These are phyloP conservation scores for Kodamaea suecica DNA, from an alignment of 1,139 yeast genomes.

Conservation along the genomic window DNA sequence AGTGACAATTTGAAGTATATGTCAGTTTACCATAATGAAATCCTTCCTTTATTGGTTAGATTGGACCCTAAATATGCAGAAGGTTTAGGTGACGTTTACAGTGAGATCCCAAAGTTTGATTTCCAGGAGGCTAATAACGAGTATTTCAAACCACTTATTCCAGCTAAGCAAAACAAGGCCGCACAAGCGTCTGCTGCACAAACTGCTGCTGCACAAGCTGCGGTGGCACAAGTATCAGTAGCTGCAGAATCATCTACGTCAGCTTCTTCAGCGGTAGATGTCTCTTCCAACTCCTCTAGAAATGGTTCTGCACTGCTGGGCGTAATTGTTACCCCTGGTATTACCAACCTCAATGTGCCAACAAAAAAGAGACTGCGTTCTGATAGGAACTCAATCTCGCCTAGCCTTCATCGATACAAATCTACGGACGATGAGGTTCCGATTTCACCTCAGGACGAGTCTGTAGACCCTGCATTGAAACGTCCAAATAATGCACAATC, in stretches of 20 bases:
- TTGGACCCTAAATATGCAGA: conserved; percentile 30
- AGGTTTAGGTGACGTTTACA: conserved; percentile 31
- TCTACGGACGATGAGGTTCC: conserved; percentile 5
- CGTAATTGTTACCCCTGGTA: too few species aligned
- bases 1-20: conserved; percentile 36
- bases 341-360: too few species aligned
- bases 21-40: conserved; percentile 41
- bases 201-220: background rate
- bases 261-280: background rate
- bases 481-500: conserved; percentile 16
- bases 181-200: background rate
- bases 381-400: conserved; percentile 9
- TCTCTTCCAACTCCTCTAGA: too few species aligned
- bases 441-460: conserved; percentile 19
- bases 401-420: conserved; percentile 6
- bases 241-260: conserved; percentile 1
- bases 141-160: conserved; percentile 28
- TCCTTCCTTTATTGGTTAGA: conserved; percentile 31
- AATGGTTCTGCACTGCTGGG: too few species aligned
- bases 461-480: conserved; percentile 32
- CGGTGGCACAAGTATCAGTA: background rate
- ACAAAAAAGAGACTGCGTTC: conserved; percentile 19
- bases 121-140: conserved; percentile 31
- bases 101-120: conserved; percentile 34
- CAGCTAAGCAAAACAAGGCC: conserved; percentile 19